Evolutionary conservation across 2,329 filamentous ascomycete genomes (phyloP).

Genomic region (Arthroderma sp.): DNA sequence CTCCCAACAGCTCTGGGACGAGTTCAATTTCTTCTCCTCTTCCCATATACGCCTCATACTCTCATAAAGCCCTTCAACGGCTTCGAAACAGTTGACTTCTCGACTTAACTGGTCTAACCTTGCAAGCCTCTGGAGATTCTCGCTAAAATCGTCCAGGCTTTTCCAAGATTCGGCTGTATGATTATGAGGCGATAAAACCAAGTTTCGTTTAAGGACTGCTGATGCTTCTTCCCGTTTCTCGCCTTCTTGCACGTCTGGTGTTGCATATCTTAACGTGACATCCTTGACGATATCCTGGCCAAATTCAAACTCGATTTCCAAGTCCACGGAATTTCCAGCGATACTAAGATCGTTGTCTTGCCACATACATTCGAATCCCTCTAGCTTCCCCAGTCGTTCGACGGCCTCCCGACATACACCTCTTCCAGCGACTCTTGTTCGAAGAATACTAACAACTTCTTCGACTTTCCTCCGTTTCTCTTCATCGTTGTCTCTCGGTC

Average conservation of each 20-base stretch:
- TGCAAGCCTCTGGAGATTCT: constrained; percentile 32
- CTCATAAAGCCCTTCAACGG: constrained; percentile 30
- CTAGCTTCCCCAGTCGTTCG: constrained; percentile 29
- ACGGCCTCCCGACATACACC: constrained; percentile 32
- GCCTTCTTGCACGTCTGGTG: constrained; percentile 27
- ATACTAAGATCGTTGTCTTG: constrained; percentile 34
- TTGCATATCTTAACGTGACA: constrained; percentile 31
- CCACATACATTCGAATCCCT: constrained; percentile 35
- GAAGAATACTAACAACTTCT: constrained; percentile 28
- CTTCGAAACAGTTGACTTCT: constrained; percentile 34
- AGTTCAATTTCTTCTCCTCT: constrained; percentile 24
- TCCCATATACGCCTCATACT: constrained; percentile 31
- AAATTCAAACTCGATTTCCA: constrained; percentile 33
- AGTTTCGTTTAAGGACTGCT: constrained; percentile 27
- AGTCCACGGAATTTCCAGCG: constrained; percentile 33
- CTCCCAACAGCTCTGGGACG: constrained; percentile 20
- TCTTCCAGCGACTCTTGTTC: constrained; percentile 27
- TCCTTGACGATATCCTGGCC: constrained; percentile 28
- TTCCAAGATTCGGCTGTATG: constrained; percentile 20
- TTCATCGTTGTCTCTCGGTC: constrained; percentile 26
- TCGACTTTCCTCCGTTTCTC: constrained; percentile 30
- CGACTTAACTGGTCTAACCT: constrained; percentile 31
- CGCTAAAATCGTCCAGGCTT: constrained; percentile 25
- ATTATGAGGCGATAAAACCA: constrained; percentile 17
- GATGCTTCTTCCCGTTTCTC: constrained; percentile 31